Percentiles rank a stretch among this genome's conserved stretches.
Evolutionary conservation across 768 basidiomycete genomes (phyloP).

Genomic region (Epithele typhae): DNA sequence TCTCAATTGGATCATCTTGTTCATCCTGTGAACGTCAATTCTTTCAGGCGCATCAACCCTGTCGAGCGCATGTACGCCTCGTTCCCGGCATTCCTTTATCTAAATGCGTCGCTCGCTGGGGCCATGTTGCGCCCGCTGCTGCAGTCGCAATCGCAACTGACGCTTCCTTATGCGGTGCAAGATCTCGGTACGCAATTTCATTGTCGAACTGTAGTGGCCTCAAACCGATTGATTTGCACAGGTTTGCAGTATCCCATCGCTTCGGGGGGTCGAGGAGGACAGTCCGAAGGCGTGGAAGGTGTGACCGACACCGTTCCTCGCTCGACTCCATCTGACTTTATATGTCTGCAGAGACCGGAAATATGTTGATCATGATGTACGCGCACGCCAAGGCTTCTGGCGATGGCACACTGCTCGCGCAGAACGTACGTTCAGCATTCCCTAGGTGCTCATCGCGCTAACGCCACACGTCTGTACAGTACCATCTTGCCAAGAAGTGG

Average conservation of each 20-base stretch:
- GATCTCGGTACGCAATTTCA: conserved; percentile 22
- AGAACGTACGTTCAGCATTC: not conserved
- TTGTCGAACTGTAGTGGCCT: not conserved
- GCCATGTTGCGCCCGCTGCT: conserved; percentile 26
- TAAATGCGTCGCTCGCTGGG: conserved; percentile 26
- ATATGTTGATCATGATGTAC: conserved; percentile 24
- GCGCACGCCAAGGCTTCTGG: conserved; percentile 28
- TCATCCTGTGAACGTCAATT: not conserved
- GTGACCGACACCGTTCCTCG: too few species aligned
- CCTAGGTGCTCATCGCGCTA: too few species aligned
- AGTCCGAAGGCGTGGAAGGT: conserved; percentile 11
- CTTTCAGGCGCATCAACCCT: conserved; percentile 24
- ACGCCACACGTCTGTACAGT: too few species aligned
- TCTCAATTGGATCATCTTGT: too few species aligned
- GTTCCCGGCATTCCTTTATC: conserved; percentile 26
- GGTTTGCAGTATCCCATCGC: conserved; percentile 12
- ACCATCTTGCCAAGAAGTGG: conserved; percentile 17
- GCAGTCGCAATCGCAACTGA: conserved; percentile 19
- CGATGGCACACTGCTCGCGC: conserved; percentile 20
- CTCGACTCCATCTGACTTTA: not conserved
- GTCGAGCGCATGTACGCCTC: conserved; percentile 29
- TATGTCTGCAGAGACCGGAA: conserved; percentile 25
- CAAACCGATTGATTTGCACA: not conserved
- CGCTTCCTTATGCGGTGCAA: conserved; percentile 21
- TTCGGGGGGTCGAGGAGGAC: conserved; percentile 5